These are phyloP conservation scores for Pseudozyma hubeiensis DNA, from an alignment of 1,284 basidiomycete species.

Conservation along the genomic window DNA sequence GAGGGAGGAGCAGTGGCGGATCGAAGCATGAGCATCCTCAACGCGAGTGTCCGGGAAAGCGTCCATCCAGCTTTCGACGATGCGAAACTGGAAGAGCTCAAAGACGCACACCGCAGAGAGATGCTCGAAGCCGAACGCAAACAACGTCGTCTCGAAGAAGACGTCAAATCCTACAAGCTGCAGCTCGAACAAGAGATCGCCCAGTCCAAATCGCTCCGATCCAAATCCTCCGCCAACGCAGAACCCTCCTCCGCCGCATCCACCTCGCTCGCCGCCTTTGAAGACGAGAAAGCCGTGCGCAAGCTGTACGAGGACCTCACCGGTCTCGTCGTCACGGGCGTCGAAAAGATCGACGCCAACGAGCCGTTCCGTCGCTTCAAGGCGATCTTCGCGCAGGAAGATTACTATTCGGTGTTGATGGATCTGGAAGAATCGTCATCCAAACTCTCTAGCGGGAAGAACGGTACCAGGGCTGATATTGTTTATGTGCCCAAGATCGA, in stretches of 20 bases:
- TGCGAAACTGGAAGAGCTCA: constrained; percentile 25
- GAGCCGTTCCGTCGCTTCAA: constrained; percentile 46
- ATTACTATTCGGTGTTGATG: constrained; percentile 62
- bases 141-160: constrained; percentile 40
- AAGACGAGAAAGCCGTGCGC: constrained; percentile 60
- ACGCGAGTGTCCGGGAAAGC: constrained; percentile 36
- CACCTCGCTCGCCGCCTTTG: constrained; percentile 24
- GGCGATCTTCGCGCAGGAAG: constrained; percentile 58
- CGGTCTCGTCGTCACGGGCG: constrained; percentile 58
- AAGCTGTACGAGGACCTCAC: constrained; percentile 67
- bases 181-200: constrained; percentile 52
- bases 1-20: constrained; percentile 16
- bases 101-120: constrained; percentile 32
- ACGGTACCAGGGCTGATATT: constrained; percentile 52
- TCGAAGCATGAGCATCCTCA: constrained; percentile 43
- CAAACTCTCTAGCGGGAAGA: constrained; percentile 8
- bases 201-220: constrained; percentile 25
- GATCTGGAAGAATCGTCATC: constrained; percentile 55
- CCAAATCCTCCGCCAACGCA: neutral
- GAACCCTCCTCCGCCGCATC: constrained; percentile 14
- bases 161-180: constrained; percentile 38
- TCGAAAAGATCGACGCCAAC: constrained; percentile 35
- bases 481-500: constrained; percentile 64
- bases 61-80: constrained; percentile 20
- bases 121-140: constrained; percentile 25